Base-by-base conservation (phyloP, 139 green algal species). In the Choricystis sp. region DNA sequence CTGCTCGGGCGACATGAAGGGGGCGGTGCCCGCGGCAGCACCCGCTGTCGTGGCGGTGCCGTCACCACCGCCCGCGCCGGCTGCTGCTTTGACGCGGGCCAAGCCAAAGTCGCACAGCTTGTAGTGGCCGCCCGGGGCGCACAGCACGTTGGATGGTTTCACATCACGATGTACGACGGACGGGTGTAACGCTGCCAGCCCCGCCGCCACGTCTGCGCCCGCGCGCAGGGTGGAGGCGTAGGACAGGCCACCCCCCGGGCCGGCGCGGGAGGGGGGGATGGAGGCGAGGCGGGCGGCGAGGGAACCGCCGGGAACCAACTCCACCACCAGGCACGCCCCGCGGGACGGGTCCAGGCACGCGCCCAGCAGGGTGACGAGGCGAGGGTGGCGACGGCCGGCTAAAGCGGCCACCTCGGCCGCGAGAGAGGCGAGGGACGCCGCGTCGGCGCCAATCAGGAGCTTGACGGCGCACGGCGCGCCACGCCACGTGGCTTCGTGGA, bases 101-200 rank as follows among this genome's bases (percentile, higher is more conserved):
- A 79, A 79, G 64, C 72, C 81, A 81, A 87, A 87, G 67, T 87
- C 81, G 66, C 74, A 85, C 26, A 91, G 81, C 64, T 85, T 83
- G 9, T 82, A 82, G 0, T 76, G 58, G 0, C 77, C 79, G 0
- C 72, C 55, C 3, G 23, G 48, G 57, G 84, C 74, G 59, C 92
- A 74, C 63, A 92, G 72, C 29, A 92, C 79, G 49, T 90, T 90
- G 60, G 78, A 68, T 62, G 69, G 49, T 55, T 74, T 74, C 31
- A 81, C 52, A 62, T 76, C 74, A 0, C 74, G 61, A 69, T 83
- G 73, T 28, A 82, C 69, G 22, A 82, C 67, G 23, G 66, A 31
- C 16, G 70, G 63, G 65, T 94, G 85, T 67, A 94, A 69, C 68
- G 90, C 86, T 25, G 65, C 61, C 81, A 94, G 83, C 1, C 79